phyloP scores from a whole-genome alignment of 345 rosid species.

The Turritis glabra region DNA sequence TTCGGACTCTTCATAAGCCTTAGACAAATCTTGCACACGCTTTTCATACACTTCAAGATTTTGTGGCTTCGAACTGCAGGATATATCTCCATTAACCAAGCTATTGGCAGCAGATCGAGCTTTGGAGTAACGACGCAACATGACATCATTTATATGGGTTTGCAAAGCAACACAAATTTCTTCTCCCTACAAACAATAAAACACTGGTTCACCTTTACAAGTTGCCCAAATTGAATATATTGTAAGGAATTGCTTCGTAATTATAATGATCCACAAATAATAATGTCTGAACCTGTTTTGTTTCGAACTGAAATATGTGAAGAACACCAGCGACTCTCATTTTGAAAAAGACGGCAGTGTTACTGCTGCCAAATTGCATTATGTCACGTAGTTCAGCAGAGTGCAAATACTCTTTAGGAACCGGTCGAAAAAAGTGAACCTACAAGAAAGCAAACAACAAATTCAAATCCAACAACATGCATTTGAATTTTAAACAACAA shows the following conservation, averaged over 20 bases:
- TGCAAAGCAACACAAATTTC: conserved; percentile 98
- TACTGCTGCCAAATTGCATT: conserved; percentile 99
- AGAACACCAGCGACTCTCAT: conserved; percentile 99
- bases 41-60: conserved; percentile 68
- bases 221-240: conserved; percentile 6
- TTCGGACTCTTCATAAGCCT: conserved; percentile 73
- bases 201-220: conserved; percentile 5
- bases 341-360: conserved; percentile 95
- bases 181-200: conserved; percentile 68
- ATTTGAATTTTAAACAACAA: background rate
- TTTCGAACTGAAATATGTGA: conserved; percentile 95
- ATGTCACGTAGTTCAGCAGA: conserved; percentile 96
- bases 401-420: conserved; percentile 94
- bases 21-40: conserved; percentile 78
- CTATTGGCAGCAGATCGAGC: conserved; percentile 68
- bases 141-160: conserved; percentile 98
- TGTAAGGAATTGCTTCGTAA: background rate
- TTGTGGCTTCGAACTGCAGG: conserved; percentile 58
- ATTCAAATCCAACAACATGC: conserved; percentile 14
- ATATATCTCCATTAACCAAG: conserved; percentile 69
- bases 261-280: background rate
- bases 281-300: conserved; percentile 76
- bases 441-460: conserved; percentile 33
- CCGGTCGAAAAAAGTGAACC: conserved; percentile 98
- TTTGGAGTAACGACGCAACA: conserved; percentile 97